These are phyloP conservation scores for Fusarium proliferatum DNA, from an alignment of 2,329 filamentous ascomycete genomes.

Conservation along the genomic window DNA sequence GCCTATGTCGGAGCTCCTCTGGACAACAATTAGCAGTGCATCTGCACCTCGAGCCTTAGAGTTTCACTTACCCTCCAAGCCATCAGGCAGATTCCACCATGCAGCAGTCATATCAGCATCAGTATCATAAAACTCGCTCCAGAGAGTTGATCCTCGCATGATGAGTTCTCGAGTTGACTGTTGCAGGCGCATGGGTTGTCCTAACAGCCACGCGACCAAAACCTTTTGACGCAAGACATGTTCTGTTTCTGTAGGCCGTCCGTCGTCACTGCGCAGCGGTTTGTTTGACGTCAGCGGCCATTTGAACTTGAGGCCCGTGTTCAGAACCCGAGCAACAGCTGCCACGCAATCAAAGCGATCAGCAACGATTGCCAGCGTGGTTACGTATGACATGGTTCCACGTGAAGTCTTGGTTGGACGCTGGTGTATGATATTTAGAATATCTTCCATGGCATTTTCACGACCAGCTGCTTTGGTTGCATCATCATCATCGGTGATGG, in stretches of 20 bases:
- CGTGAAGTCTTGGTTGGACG: conserved; percentile 52
- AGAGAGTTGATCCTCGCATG: conserved; percentile 70
- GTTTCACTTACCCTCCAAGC: conserved; percentile 68
- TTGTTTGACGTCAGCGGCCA: conserved; percentile 62
- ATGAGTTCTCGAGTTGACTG: conserved; percentile 74
- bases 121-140: conserved; percentile 58
- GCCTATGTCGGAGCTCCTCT: conserved; percentile 75
- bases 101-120: conserved; percentile 54
- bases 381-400: conserved; percentile 69
- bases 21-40: conserved; percentile 12
- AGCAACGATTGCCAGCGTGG: conserved; percentile 75
- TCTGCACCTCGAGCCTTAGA: neutral
- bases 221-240: conserved; percentile 77
- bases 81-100: conserved; percentile 80
- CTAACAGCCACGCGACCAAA: conserved; percentile 72
- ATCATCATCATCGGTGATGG: conserved; percentile 75
- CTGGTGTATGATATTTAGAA: conserved; percentile 74
- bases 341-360: conserved; percentile 77
- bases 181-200: conserved; percentile 69
- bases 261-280: conserved; percentile 51
- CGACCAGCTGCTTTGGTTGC: conserved; percentile 71
- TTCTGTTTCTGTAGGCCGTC: conserved; percentile 62
- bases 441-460: conserved; percentile 72
- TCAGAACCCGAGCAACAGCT: conserved; percentile 65
- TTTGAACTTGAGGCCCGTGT: conserved; percentile 61